These are phyloP conservation scores for Camellia japonica DNA, from an alignment of 148 eudicot genomes.

Conservation along the genomic window DNA sequence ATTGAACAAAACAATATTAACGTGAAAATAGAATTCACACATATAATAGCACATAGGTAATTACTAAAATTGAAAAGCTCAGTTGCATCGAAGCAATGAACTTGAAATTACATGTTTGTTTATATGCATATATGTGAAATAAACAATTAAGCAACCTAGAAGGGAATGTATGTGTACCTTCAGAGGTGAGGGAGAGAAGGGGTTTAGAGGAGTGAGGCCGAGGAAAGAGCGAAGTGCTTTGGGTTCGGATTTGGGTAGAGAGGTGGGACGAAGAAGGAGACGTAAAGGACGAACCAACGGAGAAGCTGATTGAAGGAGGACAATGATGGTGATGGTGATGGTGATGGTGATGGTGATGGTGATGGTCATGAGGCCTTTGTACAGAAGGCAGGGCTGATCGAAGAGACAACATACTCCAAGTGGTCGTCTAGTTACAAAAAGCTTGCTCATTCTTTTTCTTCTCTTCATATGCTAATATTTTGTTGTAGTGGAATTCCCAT, in stretches of 20 bases:
- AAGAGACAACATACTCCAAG: constrained; percentile 63
- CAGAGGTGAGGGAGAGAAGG: constrained; percentile 39
- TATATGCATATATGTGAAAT: constrained; percentile 1
- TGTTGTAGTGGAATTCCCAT: constrained; percentile 6
- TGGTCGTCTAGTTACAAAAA: constrained; percentile 40
- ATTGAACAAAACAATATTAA: background rate
- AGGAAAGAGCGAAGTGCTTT: constrained; percentile 38
- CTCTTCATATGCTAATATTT: background rate
- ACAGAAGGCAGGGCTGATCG: constrained; percentile 47
- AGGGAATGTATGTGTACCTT: constrained; percentile 25
- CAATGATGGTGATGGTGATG: background rate
- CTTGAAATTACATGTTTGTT: background rate
- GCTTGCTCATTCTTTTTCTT: background rate
- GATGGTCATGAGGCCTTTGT: background rate
- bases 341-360: too few relatives aligned
- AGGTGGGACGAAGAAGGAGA: constrained; percentile 22
- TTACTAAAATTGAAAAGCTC: background rate
- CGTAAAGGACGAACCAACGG: constrained; percentile 23
- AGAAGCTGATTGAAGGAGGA: constrained; percentile 17
- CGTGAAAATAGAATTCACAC: background rate
- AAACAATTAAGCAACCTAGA: background rate
- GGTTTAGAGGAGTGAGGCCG: constrained; percentile 57
- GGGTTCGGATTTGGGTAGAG: constrained; percentile 22
- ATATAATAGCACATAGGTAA: background rate
- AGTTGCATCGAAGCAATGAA: background rate